Evolutionary conservation across 2,329 filamentous ascomycete genomes (phyloP).

Genomic region (Ascochyta fabae): DNA sequence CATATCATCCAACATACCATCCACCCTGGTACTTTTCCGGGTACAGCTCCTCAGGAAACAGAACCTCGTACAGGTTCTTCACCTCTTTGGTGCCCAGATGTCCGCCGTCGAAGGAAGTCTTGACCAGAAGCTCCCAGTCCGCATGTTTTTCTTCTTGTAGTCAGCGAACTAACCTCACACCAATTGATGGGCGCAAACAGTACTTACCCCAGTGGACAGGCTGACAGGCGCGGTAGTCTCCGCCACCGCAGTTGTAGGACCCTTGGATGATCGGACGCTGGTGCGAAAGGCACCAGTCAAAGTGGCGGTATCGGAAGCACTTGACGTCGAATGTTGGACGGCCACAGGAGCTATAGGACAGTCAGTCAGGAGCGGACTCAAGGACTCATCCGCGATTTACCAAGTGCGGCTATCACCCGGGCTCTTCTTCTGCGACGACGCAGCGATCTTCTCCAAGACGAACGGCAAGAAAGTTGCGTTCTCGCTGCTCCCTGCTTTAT

Average conservation of each 20-base stretch:
- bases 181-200: neutral
- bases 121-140: slow-evolving; percentile 9
- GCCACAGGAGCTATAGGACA: neutral
- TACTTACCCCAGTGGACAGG: slow-evolving; percentile 5
- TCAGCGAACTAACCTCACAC: neutral
- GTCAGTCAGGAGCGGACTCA: neutral
- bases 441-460: slow-evolving; percentile 1
- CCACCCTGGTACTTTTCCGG: neutral
- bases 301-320: slow-evolving; percentile 11
- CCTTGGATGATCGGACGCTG: neutral
- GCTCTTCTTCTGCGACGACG: neutral
- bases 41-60: neutral
- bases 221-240: neutral
- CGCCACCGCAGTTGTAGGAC: neutral
- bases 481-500: neutral
- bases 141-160: neutral
- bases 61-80: neutral
- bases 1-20: neutral
- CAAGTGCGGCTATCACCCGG: neutral
- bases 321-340: neutral
- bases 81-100: neutral
- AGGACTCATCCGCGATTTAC: neutral
- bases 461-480: neutral
- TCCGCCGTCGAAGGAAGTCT: neutral
- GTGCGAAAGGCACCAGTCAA: slow-evolving; percentile 7